Evolutionary conservation across 768 basidiomycete species (phyloP), one percentile per base, ranked within the genome.

Genomic region (Trametes coccinea): DNA sequence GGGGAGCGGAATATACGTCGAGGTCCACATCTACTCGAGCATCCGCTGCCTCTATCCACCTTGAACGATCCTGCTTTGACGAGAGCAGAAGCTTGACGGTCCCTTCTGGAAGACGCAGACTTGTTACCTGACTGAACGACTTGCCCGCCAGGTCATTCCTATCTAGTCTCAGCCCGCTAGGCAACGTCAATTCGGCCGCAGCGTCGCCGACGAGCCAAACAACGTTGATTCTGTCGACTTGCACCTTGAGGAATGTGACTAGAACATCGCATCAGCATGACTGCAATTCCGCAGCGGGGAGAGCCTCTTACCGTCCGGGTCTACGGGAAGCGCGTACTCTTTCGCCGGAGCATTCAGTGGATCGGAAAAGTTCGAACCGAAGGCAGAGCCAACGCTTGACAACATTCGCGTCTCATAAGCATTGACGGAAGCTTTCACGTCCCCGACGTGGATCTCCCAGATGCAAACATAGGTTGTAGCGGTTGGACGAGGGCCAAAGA

Each of bases 391-490:
- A 22, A 84, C 85, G 5, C 85, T 79, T 8, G 74, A 71, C 11
- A 95, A 66, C 14, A 82, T 65, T 62, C 77, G 75, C 5, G 76
- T 76, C 65, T 92, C 82, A 14, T 74, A 70, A 7, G 87, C 83
- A 2, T 87, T 82, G 17, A 88, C 62, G 29, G 80, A 69, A 0
- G 80, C 80, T 67, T 84, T 87, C 49, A 92, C 70, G 37, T 79
- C 70, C 5, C 93, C 93, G 16, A 94, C 39, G n/a, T 76, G 76
- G 47, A 95, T 83, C 69, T 96, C 93, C 96, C 96, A 98, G 13
- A 97, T 82, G 70, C 95, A 98, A 5, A 96, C 78, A 69, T 98
- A 98, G 1, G 93, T 88, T 2, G 90, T 75, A 0, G 90, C 91
- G 3, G 84, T 82, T 6, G 96, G 96, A 60, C 87, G 85, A 11